Percentiles rank a stretch among this genome's conserved stretches.
phyloP scores from a whole-genome alignment of 2,329 filamentous ascomycete species.

The Penicillium sp. region DNA sequence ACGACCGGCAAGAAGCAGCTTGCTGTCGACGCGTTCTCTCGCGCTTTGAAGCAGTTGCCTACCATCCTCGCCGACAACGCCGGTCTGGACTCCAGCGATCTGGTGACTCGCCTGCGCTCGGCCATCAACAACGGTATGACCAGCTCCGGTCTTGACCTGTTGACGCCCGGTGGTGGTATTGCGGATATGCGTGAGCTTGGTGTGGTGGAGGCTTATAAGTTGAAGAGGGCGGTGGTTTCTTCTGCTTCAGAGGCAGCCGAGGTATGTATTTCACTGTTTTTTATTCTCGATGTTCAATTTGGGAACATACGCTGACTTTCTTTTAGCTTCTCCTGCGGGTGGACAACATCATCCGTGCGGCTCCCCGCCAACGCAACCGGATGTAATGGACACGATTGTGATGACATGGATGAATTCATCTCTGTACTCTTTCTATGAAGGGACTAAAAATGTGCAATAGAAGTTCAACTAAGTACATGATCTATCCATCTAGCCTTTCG shows the following conservation, averaged over 20 bases:
- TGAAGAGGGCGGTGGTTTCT: conserved; percentile 95
- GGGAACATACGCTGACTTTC: conserved; percentile 11
- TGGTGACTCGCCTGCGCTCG: conserved; percentile 83
- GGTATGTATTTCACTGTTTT: conserved; percentile 48
- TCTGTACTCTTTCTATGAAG: conserved; percentile 11
- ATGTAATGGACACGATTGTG: conserved; percentile 44
- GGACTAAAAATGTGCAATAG: conserved; percentile 13
- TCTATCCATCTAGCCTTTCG: not conserved
- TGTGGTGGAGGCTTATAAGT: conserved; percentile 95
- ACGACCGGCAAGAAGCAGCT: conserved; percentile 94
- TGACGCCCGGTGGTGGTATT: conserved; percentile 82
- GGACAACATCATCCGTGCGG: conserved; percentile 94
- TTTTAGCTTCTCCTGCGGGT: conserved; percentile 74
- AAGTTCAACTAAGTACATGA: conserved; percentile 10
- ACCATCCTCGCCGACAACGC: conserved; percentile 97
- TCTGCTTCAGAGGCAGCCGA: conserved; percentile 94
- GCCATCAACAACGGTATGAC: conserved; percentile 91
- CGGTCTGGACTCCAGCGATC: conserved; percentile 86
- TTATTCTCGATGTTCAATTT: not conserved
- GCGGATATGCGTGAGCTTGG: conserved; percentile 91
- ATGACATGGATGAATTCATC: conserved; percentile 16
- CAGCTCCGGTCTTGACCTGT: conserved; percentile 80
- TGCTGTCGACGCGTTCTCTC: conserved; percentile 80
- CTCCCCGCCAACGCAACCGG: conserved; percentile 71
- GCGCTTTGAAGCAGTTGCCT: conserved; percentile 81